Conservation (phyloP, 176 grass and related monocot genomes). For the Avena sativa region DNA sequence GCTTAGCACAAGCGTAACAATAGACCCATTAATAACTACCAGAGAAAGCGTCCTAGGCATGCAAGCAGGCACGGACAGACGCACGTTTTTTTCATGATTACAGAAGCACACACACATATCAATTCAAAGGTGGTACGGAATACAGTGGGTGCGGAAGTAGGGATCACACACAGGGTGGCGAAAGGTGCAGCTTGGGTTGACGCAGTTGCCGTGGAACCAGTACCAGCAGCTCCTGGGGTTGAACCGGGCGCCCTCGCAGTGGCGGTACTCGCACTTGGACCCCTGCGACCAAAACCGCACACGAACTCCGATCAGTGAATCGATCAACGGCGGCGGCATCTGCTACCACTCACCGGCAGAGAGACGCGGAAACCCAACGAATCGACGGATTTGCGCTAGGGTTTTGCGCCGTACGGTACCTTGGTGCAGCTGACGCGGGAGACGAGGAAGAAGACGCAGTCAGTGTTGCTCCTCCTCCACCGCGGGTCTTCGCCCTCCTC, state of each 20-base stretch:
- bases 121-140: constrained; percentile 11
- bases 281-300: constrained; percentile 48
- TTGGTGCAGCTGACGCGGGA: constrained; percentile 47
- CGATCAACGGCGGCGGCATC: not conserved
- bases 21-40: constrained; percentile 13
- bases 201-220: constrained; percentile 53
- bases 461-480: constrained; percentile 34
- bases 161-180: constrained; percentile 52
- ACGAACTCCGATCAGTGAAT: constrained; percentile 2
- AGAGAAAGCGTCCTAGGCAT: not conserved
- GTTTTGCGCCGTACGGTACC: constrained; percentile 38
- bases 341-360: not conserved
- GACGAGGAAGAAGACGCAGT: constrained; percentile 48
- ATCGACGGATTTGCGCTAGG: constrained; percentile 15
- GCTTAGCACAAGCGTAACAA: not conserved
- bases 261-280: constrained; percentile 50
- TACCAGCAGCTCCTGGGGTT: constrained; percentile 55
- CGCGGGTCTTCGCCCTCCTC: constrained; percentile 22
- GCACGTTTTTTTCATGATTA: not conserved
- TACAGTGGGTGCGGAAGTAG: not conserved
- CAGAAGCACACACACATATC: constrained; percentile 14
- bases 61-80: constrained; percentile 10
- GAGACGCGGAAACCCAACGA: not conserved
- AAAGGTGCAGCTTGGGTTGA: constrained; percentile 58
- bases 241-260: constrained; percentile 55